A percentile compares a stretch with the other conserved stretches of the same genome.
Conservation (phyloP, 495 filamentous ascomycete genomes). For the Annulohypoxylon nitens region DNA sequence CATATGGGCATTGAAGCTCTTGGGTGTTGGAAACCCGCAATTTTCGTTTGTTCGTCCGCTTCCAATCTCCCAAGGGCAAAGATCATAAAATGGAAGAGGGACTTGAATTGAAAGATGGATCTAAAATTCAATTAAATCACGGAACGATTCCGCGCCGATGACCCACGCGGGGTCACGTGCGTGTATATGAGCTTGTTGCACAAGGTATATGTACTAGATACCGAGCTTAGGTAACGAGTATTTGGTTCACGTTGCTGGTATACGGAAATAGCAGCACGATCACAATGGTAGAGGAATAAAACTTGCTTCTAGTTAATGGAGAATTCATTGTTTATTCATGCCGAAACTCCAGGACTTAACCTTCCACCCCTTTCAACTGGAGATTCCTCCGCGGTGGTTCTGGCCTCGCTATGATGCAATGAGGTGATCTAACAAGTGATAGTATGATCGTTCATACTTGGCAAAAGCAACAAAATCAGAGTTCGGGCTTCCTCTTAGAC, state of each 20-base stretch:
- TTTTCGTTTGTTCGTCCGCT: slow-evolving; percentile 9
- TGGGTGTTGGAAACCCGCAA: background rate
- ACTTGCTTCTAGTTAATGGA: background rate
- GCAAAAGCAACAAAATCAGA: background rate
- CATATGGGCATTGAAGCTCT: slow-evolving; percentile 51
- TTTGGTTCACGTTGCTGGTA: background rate
- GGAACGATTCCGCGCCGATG: slow-evolving; percentile 26
- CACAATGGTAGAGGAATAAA: background rate
- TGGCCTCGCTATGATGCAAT: slow-evolving; percentile 19
- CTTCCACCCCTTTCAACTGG: background rate
- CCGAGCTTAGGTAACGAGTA: too few relatives aligned
- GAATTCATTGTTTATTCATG: slow-evolving; percentile 18
- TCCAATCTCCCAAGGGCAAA: background rate
- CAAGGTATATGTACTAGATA: too few relatives aligned
- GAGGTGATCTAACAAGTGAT: slow-evolving; percentile 5
- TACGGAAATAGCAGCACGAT: background rate
- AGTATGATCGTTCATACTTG: slow-evolving; percentile 4
- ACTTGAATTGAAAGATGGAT: slow-evolving; percentile 1
- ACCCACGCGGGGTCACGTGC: slow-evolving; percentile 37
- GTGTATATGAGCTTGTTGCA: background rate
- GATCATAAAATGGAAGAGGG: background rate
- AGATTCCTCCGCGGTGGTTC: slow-evolving; percentile 10
- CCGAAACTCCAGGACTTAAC: slow-evolving; percentile 25
- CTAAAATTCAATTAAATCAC: slow-evolving; percentile 16
- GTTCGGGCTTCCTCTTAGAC: slow-evolving; percentile 4